Percentiles rank a stretch among this genome's conserved stretches.
phyloP scores from a whole-genome alignment of 768 basidiomycete genomes.

The Hysterangium stoloniferum region DNA sequence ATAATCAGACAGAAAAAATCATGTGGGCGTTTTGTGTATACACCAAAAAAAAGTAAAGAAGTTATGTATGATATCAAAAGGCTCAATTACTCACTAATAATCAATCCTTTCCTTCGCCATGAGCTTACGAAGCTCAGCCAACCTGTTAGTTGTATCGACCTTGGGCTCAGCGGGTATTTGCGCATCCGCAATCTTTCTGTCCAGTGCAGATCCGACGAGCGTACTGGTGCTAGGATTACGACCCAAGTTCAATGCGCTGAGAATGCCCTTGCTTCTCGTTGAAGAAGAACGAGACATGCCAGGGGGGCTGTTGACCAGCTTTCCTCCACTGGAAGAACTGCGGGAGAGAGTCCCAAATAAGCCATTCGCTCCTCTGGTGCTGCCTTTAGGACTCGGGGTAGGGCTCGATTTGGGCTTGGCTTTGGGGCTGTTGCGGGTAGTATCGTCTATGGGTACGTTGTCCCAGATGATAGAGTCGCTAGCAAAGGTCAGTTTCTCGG shows the following conservation, averaged over 20 bases:
- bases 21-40: neutral
- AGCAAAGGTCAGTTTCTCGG: constrained; percentile 25
- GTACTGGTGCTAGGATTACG: constrained; percentile 60
- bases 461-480: constrained; percentile 24
- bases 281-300: constrained; percentile 1
- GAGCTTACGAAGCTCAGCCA: constrained; percentile 53
- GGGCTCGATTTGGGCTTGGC: too few relatives aligned
- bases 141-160: constrained; percentile 50
- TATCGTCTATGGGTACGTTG: constrained; percentile 14
- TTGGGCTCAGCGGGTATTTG: constrained; percentile 37
- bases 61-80: neutral
- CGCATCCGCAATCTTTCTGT: constrained; percentile 60
- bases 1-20: neutral
- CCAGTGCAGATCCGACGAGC: constrained; percentile 64
- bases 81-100: constrained; percentile 53
- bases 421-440: constrained; percentile 2
- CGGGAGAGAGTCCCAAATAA: too few relatives aligned
- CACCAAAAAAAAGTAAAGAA: neutral
- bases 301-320: neutral
- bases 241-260: constrained; percentile 14
- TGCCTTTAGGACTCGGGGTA: neutral
- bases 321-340: too few relatives aligned
- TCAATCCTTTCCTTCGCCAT: constrained; percentile 65
- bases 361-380: too few relatives aligned
- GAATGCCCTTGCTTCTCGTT: constrained; percentile 7